Evolutionary conservation across 2,329 filamentous ascomycete genomes (phyloP), one percentile per base, ranked within the genome.

Genomic region (Penicillium paneum): DNA sequence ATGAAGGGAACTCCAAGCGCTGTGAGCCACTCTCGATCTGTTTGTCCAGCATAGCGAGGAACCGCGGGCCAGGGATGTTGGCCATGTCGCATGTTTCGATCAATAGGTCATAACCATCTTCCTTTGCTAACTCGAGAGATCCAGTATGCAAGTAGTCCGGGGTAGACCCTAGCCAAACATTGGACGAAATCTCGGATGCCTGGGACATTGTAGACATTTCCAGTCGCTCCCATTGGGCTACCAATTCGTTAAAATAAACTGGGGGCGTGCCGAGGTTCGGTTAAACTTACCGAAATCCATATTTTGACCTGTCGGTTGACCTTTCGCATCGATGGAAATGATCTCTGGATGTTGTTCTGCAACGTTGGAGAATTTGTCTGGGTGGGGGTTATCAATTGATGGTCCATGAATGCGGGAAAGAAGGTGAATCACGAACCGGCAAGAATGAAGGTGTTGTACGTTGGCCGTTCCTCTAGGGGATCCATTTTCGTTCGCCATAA

Each of bases 201-300:
- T 85, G 85, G 11, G 93, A 92, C 93, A 97, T 97, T 55, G 82
- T 82, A 71, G 89, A 91, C 93, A 99, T 97, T 75, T 99, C 94
- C 46, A 84, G 75, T 54, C 92, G 83, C 72, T 99, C 94, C 76
- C 91, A 90, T 63, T 89, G 87, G 69, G 90, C 80, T 83, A 39
- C 17, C 19, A 36, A 28, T 49, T 11, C 49, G 34, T 67, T 50
- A 62, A 55, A 34, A 39, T 47, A 35, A 42, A 42, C 8, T 19
- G 12, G 19, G 5, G 40, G 34, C 36, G 17, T 44, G 42, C n/a
- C 32, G 13, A 13, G 8, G 11, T 17, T 12, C 39, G 40, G 28
- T 52, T 50, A 29, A 31, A 72, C 79, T 74, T 71, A 83, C 81
- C 90, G 70, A 99, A 94, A 72, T 97, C 92, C 66, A 96, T 80